phyloP scores from a whole-genome alignment of 495 filamentous ascomycete genomes.

The Pseudomonodictys pantanalensis region DNA sequence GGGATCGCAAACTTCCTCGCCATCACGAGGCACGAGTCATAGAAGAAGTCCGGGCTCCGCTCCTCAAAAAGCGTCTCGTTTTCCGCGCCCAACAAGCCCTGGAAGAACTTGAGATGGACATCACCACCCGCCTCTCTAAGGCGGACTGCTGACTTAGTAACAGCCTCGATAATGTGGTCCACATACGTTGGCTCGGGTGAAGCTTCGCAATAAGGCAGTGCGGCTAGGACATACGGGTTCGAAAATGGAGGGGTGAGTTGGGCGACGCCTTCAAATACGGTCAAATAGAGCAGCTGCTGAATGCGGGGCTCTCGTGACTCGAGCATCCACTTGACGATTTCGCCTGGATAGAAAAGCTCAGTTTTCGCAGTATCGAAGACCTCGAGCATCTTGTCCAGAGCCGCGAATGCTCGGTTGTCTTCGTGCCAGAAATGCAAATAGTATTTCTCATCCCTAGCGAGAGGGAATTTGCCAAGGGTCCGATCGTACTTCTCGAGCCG shows the following conservation, averaged over 20 bases:
- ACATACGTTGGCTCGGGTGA: neutral
- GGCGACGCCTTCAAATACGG: conserved; percentile 21
- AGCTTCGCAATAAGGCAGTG: conserved; percentile 22
- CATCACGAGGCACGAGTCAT: conserved; percentile 8
- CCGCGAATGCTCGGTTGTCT: conserved; percentile 11
- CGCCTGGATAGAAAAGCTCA: conserved; percentile 24
- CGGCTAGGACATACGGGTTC: conserved; percentile 26
- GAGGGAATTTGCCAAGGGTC: conserved; percentile 14
- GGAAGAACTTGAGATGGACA: conserved; percentile 22
- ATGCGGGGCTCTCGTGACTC: neutral
- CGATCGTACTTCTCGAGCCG: conserved; percentile 24
- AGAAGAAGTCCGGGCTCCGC: conserved; percentile 16
- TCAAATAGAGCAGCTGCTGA: neutral
- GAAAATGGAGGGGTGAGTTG: conserved; percentile 5
- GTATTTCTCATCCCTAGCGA: conserved; percentile 8
- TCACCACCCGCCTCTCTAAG: conserved; percentile 15
- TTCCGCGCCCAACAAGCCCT: conserved; percentile 1
- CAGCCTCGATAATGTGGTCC: conserved; percentile 3
- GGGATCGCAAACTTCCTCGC: conserved; percentile 5
- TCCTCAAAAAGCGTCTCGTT: conserved; percentile 16
- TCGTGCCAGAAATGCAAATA: conserved; percentile 20
- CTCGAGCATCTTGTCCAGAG: conserved; percentile 31
- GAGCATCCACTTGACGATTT: conserved; percentile 28
- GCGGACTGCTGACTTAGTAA: conserved; percentile 10
- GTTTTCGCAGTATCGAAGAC: conserved; percentile 24